A percentile compares a stretch with the other conserved stretches of the same genome.
These are phyloP conservation scores for Collybia sp. DNA, from an alignment of 768 basidiomycete genomes.

Conservation along the genomic window DNA sequence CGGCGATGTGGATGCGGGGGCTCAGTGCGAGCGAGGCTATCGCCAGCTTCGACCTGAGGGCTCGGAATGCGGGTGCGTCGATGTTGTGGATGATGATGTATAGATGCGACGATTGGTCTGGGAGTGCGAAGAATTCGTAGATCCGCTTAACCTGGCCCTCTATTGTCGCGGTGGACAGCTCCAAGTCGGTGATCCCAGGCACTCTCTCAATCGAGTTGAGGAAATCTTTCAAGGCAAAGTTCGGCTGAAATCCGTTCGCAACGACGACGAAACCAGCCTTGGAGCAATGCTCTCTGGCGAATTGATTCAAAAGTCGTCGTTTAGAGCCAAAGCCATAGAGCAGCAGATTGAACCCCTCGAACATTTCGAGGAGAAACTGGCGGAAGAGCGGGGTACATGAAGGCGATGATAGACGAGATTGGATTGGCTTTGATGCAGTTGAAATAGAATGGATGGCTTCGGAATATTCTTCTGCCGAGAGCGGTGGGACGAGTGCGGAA, in stretches of 20 bases:
- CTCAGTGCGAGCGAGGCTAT: slow-evolving; percentile 71
- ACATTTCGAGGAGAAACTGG: slow-evolving; percentile 67
- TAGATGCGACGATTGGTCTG: slow-evolving; percentile 39
- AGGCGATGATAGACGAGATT: slow-evolving; percentile 25
- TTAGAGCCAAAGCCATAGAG: slow-evolving; percentile 93
- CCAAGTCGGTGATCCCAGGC: slow-evolving; percentile 32
- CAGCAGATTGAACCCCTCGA: slow-evolving; percentile 81
- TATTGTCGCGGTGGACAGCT: slow-evolving; percentile 31
- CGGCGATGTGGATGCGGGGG: slow-evolving; percentile 75
- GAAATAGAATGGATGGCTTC: slow-evolving; percentile 30
- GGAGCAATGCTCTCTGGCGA: slow-evolving; percentile 55
- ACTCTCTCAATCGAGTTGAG: slow-evolving; percentile 54
- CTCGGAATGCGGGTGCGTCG: slow-evolving; percentile 69
- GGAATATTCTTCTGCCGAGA: slow-evolving; percentile 60
- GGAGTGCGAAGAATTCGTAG: slow-evolving; percentile 52
- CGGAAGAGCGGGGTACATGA: slow-evolving; percentile 40
- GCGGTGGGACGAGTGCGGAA: slow-evolving; percentile 66
- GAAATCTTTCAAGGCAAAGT: slow-evolving; percentile 64
- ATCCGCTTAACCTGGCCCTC: slow-evolving; percentile 67
- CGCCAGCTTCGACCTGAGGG: slow-evolving; percentile 54
- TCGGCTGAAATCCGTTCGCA: slow-evolving; percentile 74
- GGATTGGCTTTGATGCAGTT: slow-evolving; percentile 23
- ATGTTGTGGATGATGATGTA: slow-evolving; percentile 88
- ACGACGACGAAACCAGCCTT: slow-evolving; percentile 69
- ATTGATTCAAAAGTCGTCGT: slow-evolving; percentile 65